These are phyloP conservation scores for Kandelia obovata DNA, from an alignment of 345 rosid genomes.

Conservation along the genomic window DNA sequence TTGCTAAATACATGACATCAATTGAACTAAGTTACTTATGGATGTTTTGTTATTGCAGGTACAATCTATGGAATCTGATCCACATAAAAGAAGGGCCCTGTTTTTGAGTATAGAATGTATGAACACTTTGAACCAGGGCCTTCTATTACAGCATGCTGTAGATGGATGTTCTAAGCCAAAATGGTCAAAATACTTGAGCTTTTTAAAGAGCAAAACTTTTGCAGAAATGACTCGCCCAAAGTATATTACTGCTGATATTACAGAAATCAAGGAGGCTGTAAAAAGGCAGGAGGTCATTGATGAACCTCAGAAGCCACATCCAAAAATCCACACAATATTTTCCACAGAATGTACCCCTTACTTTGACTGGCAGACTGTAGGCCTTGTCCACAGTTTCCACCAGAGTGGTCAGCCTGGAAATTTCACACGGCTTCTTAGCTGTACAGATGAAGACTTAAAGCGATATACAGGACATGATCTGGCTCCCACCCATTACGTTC, in stretches of 20 bases:
- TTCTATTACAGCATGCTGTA: slow-evolving; percentile 66
- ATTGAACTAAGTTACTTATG: not conserved
- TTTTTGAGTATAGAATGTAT: slow-evolving; percentile 77
- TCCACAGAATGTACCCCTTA: slow-evolving; percentile 90
- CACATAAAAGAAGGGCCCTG: slow-evolving; percentile 47
- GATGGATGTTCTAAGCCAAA: slow-evolving; percentile 78
- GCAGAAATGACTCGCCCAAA: slow-evolving; percentile 76
- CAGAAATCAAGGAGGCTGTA: slow-evolving; percentile 36
- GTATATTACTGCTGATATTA: slow-evolving; percentile 33
- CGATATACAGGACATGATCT: slow-evolving; percentile 76
- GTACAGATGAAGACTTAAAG: slow-evolving; percentile 76
- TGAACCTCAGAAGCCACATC: slow-evolving; percentile 48
- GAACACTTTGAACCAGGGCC: slow-evolving; percentile 87
- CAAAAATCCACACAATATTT: slow-evolving; percentile 88
- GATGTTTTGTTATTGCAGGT: slow-evolving; percentile 43
- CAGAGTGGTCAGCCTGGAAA: slow-evolving; percentile 93
- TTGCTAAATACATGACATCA: not conserved
- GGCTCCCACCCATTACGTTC: slow-evolving; percentile 96
- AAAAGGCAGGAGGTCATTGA: slow-evolving; percentile 26
- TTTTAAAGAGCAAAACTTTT: slow-evolving; percentile 90
- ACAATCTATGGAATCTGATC: slow-evolving; percentile 61
- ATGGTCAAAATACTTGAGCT: slow-evolving; percentile 88
- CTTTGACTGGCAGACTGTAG: slow-evolving; percentile 99
- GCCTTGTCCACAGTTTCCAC: slow-evolving; percentile 87
- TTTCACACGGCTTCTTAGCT: slow-evolving; percentile 92